These are phyloP conservation scores for Beta corolliflora DNA, from an alignment of 179 eudicot genomes.

Conservation along the genomic window DNA sequence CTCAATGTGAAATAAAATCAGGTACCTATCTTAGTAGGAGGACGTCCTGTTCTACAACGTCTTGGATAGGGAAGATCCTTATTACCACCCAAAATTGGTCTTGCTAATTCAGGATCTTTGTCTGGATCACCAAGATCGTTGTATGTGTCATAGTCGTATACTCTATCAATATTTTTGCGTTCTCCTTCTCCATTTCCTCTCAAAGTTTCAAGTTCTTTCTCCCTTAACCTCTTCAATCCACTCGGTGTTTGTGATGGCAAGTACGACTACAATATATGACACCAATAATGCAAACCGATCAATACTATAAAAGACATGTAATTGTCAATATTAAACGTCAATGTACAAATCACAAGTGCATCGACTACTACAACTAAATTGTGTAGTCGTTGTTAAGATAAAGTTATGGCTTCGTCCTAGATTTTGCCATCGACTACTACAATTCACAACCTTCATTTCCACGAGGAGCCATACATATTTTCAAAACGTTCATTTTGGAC, in stretches of 20 bases:
- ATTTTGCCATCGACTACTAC: too few relatives aligned
- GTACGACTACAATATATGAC: slow-evolving; percentile 47
- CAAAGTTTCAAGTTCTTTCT: slow-evolving; percentile 43
- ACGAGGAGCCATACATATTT: too few relatives aligned
- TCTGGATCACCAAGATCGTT: slow-evolving; percentile 82
- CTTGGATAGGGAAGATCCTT: slow-evolving; percentile 67
- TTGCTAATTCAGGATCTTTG: slow-evolving; percentile 19
- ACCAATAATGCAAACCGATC: neutral
- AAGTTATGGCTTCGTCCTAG: too few relatives aligned
- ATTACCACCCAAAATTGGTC: slow-evolving; percentile 79
- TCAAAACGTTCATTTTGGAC: too few relatives aligned
- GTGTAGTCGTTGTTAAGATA: too few relatives aligned
- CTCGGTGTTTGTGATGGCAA: slow-evolving; percentile 75
- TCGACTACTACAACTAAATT: too few relatives aligned
- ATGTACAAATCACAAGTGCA: too few relatives aligned
- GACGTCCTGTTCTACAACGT: slow-evolving; percentile 76
- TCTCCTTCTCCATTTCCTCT: slow-evolving; percentile 68
- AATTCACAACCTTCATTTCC: too few relatives aligned
- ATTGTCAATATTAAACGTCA: too few relatives aligned
- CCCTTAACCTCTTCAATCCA: slow-evolving; percentile 54
- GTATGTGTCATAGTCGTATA: slow-evolving; percentile 84
- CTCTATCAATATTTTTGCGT: slow-evolving; percentile 59
- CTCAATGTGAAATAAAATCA: too few relatives aligned
- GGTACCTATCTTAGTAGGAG: slow-evolving; percentile 46
- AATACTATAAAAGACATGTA: neutral